Evolutionary conservation across 2,329 filamentous ascomycete genomes (phyloP).

Genomic region (Ceratocystis lukuohia): DNA sequence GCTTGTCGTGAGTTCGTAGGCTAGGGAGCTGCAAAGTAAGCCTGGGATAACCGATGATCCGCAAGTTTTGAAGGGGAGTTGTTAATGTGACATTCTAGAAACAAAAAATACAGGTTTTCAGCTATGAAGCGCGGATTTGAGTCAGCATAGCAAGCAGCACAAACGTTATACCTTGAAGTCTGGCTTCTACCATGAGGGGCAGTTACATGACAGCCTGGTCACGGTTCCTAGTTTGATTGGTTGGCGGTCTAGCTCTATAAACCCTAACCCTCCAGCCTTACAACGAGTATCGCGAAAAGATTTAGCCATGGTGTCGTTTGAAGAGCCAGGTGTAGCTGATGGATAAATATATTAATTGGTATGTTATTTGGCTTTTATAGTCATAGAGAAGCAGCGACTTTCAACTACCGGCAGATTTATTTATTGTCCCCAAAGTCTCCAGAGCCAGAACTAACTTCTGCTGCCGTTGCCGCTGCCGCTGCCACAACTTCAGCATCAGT

Average conservation of each 20-base stretch:
- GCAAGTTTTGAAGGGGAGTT: background rate
- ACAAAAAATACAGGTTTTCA: background rate
- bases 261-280: constrained; percentile 4
- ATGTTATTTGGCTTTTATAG: background rate
- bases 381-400: no score
- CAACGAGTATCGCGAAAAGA: background rate
- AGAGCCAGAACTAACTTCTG: constrained; percentile 14
- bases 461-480: constrained; percentile 22
- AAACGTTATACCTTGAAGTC: background rate
- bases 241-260: background rate
- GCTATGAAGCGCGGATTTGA: background rate
- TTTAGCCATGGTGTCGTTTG: background rate
- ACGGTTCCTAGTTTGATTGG: background rate
- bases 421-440: constrained; percentile 18
- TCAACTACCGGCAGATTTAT: no score
- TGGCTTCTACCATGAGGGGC: background rate
- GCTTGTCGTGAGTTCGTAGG: background rate
- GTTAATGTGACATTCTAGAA: background rate
- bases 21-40: background rate
- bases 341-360: background rate
- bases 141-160: background rate
- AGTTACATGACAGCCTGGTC: constrained; percentile 11
- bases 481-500: constrained; percentile 38
- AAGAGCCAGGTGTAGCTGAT: background rate
- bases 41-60: background rate